These are phyloP conservation scores for Malus hybrid DNA, from an alignment of 331 rosid genomes.

Conservation along the genomic window DNA sequence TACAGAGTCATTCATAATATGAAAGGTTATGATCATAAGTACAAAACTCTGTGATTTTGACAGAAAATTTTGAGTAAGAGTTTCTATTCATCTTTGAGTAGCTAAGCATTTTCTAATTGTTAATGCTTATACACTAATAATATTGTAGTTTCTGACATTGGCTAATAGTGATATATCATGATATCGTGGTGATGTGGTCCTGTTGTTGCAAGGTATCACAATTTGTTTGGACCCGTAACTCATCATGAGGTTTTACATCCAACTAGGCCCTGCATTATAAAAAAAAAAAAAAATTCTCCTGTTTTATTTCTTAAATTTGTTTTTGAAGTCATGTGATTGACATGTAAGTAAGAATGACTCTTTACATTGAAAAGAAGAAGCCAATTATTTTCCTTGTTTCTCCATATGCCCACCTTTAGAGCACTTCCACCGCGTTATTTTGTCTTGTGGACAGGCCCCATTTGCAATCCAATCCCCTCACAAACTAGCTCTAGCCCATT, in stretches of 20 bases:
- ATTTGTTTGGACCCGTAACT: conserved; percentile 44
- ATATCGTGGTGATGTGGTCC: conserved; percentile 33
- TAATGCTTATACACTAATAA: background rate
- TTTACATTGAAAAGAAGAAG: too few species aligned
- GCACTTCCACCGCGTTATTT: too few species aligned
- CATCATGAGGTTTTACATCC: conserved; percentile 46
- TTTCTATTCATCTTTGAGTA: too few species aligned
- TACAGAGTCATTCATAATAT: too few species aligned
- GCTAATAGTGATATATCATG: background rate
- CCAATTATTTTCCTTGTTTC: background rate
- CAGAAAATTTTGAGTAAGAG: too few species aligned
- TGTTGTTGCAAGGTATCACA: conserved; percentile 34
- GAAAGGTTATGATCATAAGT: too few species aligned
- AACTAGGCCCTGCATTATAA: conserved; percentile 17
- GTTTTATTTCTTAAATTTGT: background rate
- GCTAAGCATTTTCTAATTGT: background rate
- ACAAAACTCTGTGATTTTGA: too few species aligned
- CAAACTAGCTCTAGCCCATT: too few species aligned
- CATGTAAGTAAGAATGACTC: too few species aligned
- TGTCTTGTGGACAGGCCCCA: too few species aligned
- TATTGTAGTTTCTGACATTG: background rate
- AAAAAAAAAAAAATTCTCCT: background rate
- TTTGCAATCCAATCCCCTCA: too few species aligned
- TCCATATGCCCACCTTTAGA: conserved; percentile 20
- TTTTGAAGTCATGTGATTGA: background rate